Base-by-base conservation (phyloP, 176 grass and related monocot genomes). In the Paspalum notatum region DNA sequence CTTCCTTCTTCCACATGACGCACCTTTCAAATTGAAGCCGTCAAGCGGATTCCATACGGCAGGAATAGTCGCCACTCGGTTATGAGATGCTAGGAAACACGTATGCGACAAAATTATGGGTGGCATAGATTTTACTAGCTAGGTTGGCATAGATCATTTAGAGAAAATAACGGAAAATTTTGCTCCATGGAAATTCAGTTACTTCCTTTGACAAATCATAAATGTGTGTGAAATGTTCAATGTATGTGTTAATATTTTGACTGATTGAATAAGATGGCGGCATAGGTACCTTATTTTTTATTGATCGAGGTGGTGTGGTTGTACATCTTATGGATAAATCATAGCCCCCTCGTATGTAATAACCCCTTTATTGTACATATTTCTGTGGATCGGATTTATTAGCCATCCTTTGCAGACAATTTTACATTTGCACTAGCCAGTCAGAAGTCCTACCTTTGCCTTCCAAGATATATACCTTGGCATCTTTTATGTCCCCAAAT, bases 1-100 rank as follows among this genome's bases (percentile, higher is more conserved):
- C 70, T 79, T 88, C 55, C 82, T 93, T 89, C 80, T 81, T 87
- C 79, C 83, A 88, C 71, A 83, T 86, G 47, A 86, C 78, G 86
- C 66, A 65, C 77, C 89, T 91, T 94, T 86, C 89, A 2, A 89
- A 89, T 91, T 89, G 78, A 89, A 89, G 86, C 91, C 83, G 18
- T 81, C 86, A 48, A 86, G 45, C 79, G 3, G 68, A 78, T 77
- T 73, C 50, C 73, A 84, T 83, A 94, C 76, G 86, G 89, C 92
- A 94, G 59, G 68, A 86, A 91, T 60, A 94, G 92, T 85, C 24
- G 7, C 78, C 87, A 45, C 66, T 84, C 6, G 18, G n/a, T 82
- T 76, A 44, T 78, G 77, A 90, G 84, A 71, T 53, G 56, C 47
- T 5, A 55, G 25, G 81, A 85, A 73, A 80, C 48, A 1, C 6